Evolutionary conservation across 441 rosid genomes (phyloP), one percentile per base, ranked within the genome.

Genomic region (Adansonia grandidieri): DNA sequence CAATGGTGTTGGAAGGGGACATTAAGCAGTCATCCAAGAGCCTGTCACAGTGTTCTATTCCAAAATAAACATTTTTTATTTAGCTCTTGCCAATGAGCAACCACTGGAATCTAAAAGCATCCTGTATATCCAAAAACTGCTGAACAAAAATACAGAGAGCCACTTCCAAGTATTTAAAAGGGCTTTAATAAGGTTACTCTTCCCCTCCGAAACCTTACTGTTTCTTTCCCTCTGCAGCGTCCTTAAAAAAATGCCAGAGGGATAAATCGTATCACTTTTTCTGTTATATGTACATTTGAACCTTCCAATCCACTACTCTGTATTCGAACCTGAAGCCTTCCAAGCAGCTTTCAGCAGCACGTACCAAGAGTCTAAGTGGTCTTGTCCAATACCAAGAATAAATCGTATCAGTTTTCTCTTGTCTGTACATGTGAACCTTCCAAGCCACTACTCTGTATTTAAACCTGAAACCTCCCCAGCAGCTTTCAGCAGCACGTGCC

Each of bases 121-220:
- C 37, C n/a, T 69, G 11, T 22, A 22, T 69, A 20, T 68, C n/a
- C 48, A 11, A 45, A 68, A 68, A 45, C n/a, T 6, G 72, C 10
- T 68, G 71, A 67, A 19, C 71, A 67, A 42, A 68, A 65, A 2
- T 42, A 44, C 6, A 68, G 32, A 67, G 72, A 58, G 28, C 28
- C 28, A 58, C 63, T 17, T 9, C 13, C 10, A 19, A 20, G 63
- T 20, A 58, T 19, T 54, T 19, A 19, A 19, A 24, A 58, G 20
- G 64, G 37, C 14, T 60, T 20, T 60, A 22, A 11, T 60, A 6
- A 32, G 37, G 40, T 60, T 60, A 22, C 40, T 60, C 64, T 60
- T 60, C 64, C 64, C 64, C 64, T 60, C 13, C 13, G 37, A 22
- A 60, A 10, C 57, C 17, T 13, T 47, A 13, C 19, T 44, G 47